Percentiles rank a stretch among this genome's conserved stretches.
Evolutionary conservation across 2,329 filamentous ascomycete genomes (phyloP).

Genomic region (Capronia coronata): DNA sequence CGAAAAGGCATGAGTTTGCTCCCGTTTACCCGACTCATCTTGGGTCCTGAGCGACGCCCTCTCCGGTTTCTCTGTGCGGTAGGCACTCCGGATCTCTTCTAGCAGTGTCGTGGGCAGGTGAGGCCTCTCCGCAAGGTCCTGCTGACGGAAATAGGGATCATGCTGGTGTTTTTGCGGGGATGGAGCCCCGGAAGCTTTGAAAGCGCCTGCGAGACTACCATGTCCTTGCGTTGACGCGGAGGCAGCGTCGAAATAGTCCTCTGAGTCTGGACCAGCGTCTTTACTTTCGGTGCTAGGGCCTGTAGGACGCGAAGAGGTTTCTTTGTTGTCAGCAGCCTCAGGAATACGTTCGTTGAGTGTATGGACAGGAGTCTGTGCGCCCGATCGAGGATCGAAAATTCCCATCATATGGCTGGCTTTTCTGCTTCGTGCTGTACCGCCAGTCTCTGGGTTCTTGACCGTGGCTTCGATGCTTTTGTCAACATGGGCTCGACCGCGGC

Average conservation of each 20-base stretch:
- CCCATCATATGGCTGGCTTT: slow-evolving; percentile 62
- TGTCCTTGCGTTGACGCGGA: neutral
- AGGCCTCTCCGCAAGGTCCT: slow-evolving; percentile 31
- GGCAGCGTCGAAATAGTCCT: slow-evolving; percentile 5
- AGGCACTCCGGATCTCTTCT: slow-evolving; percentile 44
- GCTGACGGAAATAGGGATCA: slow-evolving; percentile 30
- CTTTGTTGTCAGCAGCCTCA: slow-evolving; percentile 2
- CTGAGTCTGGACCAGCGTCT: slow-evolving; percentile 3
- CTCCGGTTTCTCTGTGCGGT: slow-evolving; percentile 2
- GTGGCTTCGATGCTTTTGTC: slow-evolving; percentile 61
- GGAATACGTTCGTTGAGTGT: slow-evolving; percentile 4
- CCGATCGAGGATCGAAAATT: slow-evolving; percentile 47
- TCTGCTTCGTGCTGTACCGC: slow-evolving; percentile 52
- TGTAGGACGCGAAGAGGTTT: slow-evolving; percentile 13
- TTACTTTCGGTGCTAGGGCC: slow-evolving; percentile 12
- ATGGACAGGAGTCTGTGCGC: slow-evolving; percentile 8
- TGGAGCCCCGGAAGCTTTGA: neutral
- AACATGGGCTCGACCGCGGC: slow-evolving; percentile 44
- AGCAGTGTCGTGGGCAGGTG: slow-evolving; percentile 46
- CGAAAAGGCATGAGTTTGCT: neutral
- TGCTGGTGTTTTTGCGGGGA: slow-evolving; percentile 21
- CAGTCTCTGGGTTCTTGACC: slow-evolving; percentile 51
- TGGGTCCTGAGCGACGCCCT: neutral
- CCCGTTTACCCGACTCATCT: neutral
- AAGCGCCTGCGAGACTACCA: neutral